These are phyloP conservation scores for Mycena pura DNA, from an alignment of 768 basidiomycete genomes.

Conservation along the genomic window DNA sequence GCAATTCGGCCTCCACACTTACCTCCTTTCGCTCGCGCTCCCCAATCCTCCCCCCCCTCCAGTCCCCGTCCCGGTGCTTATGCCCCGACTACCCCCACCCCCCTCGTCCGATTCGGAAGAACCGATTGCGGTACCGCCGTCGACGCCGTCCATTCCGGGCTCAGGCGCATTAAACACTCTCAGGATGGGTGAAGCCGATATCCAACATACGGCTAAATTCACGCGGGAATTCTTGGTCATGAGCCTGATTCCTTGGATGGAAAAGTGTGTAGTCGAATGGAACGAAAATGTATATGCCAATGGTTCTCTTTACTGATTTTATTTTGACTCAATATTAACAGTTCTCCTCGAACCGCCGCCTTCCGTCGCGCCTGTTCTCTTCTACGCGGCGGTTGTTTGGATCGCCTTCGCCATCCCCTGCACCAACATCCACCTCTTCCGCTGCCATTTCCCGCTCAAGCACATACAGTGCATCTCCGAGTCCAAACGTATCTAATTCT, in stretches of 20 bases:
- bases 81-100: conserved; percentile 71
- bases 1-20: conserved; percentile 81
- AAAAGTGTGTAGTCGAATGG: conserved; percentile 91
- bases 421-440: conserved; percentile 43
- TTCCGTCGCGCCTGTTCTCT: conserved; percentile 87
- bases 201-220: conserved; percentile 76
- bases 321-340: conserved; percentile 33
- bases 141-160: conserved; percentile 27
- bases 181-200: conserved; percentile 71
- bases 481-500: conserved; percentile 29
- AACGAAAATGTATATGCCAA: conserved; percentile 73
- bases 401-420: conserved; percentile 57
- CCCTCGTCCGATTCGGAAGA: conserved; percentile 43
- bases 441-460: conserved; percentile 50
- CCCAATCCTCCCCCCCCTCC: conserved; percentile 70
- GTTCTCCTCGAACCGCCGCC: conserved; percentile 76
- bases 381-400: conserved; percentile 88
- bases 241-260: conserved; percentile 96
- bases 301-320: not conserved
- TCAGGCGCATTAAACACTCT: conserved; percentile 48
- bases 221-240: conserved; percentile 87
- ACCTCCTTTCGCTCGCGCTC: conserved; percentile 67
- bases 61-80: conserved; percentile 67
- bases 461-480: conserved; percentile 41
- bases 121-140: conserved; percentile 32